Base-by-base conservation (phyloP, 768 basidiomycete species). In the Tylopilus felleus region DNA sequence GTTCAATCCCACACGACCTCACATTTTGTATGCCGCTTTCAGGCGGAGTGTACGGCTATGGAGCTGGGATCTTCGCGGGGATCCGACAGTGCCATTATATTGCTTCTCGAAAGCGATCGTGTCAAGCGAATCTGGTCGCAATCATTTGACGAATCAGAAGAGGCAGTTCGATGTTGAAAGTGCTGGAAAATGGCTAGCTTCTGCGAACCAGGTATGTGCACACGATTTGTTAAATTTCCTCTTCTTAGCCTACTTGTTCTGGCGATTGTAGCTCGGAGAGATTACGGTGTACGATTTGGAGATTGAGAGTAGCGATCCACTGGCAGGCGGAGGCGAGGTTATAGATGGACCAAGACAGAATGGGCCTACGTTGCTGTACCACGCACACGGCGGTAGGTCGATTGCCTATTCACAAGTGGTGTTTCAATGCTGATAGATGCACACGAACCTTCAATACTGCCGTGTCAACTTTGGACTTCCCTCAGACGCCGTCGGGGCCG, bases 21-120 rank as follows among this genome's bases (percentile, higher is more conserved):
- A 90, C 53, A 70, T 90, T 1, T 68, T 98, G 25, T 96, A 90
- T 57, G 87, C 88, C 0, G 78, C 90, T 0, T 94, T 90, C 60
- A 80, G 95, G 6, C 77, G 88, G 13, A 64, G 68, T 6, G 75
- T 74, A 7, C 63, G 64, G 4, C 76, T 96, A 22, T 86, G 85
- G 63, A 76, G 80, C 51, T 97, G 90, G 87, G 95, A 97, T 66
- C 66, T 93, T 6, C 81, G 93, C 0, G 74, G 79, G 3, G 78
- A 86, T 67, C 62, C 78, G 28, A 68, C 72, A 47, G 21, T 59
- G 17, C 78, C 82, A 39, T 48, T 80, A 17, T 66, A 71, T 28
- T 64, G 77, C 45, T 81, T 60, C 47, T 57, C 50, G 29, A 47
- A 49, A 48, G 51, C 10, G 25, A 27, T 29, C 25, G 45, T 25